Evolutionary conservation across 1,284 basidiomycete genomes (phyloP).

Genomic region (Austropuccinia psidii): DNA sequence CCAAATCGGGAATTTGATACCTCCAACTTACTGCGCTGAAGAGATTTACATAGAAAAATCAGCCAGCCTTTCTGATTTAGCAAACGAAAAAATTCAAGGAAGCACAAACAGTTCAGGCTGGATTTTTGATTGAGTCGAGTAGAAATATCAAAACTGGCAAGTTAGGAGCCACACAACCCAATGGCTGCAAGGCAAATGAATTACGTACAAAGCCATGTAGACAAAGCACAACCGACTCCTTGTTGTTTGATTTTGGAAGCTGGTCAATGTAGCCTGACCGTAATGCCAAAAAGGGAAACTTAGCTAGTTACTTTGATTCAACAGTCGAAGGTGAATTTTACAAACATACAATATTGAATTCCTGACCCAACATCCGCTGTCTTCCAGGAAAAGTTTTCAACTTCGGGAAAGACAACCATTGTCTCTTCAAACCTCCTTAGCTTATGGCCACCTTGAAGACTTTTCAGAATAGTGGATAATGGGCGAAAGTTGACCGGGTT

Average conservation of each 20-base stretch:
- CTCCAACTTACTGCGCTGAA: constrained; percentile 28
- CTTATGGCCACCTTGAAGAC: too few species aligned
- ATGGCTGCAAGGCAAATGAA: not conserved
- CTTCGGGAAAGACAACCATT: not conserved
- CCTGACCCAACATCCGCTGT: not conserved
- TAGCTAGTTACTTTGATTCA: too few species aligned
- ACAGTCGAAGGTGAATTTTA: not conserved
- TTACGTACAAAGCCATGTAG: constrained; percentile 26
- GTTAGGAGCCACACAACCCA: not conserved
- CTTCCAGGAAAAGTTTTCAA: not conserved
- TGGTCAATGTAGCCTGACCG: constrained; percentile 30
- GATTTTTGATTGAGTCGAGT: too few species aligned
- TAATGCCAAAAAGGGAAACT: not conserved
- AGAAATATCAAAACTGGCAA: not conserved
- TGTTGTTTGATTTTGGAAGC: not conserved
- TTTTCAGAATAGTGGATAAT: too few species aligned
- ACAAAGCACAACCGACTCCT: constrained; percentile 13
- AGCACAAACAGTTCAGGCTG: constrained; percentile 22
- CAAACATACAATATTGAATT: too few species aligned
- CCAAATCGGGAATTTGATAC: constrained; percentile 21
- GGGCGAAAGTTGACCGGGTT: too few species aligned
- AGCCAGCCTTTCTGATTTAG: not conserved
- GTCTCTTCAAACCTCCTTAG: too few species aligned
- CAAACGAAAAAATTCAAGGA: not conserved
- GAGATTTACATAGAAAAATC: too few species aligned